Percentiles rank a stretch among this genome's conserved stretches.
Conservation (phyloP, 2,329 filamentous ascomycete species). For the Microsporum ferrugineum region DNA sequence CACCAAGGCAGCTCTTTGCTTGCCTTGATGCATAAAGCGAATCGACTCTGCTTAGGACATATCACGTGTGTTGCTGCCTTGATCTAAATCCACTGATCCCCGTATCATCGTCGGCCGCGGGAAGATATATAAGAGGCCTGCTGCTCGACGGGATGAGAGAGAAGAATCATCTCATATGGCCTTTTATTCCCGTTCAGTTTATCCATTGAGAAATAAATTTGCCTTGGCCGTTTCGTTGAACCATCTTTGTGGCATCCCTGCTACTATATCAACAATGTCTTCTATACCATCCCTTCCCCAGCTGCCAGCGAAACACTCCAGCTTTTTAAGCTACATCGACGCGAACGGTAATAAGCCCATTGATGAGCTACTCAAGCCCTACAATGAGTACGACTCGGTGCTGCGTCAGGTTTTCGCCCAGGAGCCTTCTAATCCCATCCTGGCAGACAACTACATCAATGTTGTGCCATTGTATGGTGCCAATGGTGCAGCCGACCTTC, state of each 20-base stretch:
- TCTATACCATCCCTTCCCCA: neutral
- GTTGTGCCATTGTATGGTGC: conserved; percentile 20
- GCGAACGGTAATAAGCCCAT: neutral
- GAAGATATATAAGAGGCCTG: neutral
- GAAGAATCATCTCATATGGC: neutral
- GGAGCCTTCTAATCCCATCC: conserved; percentile 17
- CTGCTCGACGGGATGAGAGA: neutral
- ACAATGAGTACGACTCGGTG: conserved; percentile 21
- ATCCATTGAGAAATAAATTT: too few species aligned
- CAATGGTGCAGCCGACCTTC: conserved; percentile 9
- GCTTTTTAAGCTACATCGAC: neutral
- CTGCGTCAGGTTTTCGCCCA: conserved; percentile 25
- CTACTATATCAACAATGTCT: neutral
- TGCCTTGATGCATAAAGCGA: neutral
- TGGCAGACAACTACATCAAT: conserved; percentile 19
- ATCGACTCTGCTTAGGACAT: neutral
- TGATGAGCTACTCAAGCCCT: conserved; percentile 15
- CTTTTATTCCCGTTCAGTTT: neutral
- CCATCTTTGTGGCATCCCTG: neutral
- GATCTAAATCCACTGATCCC: neutral
- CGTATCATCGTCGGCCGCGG: neutral
- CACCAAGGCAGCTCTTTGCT: neutral
- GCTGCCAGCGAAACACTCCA: neutral
- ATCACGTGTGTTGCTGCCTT: neutral
- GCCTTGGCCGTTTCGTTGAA: too few species aligned